Base-by-base conservation (phyloP, 768 basidiomycete species). In the Leccinum rimulosum region DNA sequence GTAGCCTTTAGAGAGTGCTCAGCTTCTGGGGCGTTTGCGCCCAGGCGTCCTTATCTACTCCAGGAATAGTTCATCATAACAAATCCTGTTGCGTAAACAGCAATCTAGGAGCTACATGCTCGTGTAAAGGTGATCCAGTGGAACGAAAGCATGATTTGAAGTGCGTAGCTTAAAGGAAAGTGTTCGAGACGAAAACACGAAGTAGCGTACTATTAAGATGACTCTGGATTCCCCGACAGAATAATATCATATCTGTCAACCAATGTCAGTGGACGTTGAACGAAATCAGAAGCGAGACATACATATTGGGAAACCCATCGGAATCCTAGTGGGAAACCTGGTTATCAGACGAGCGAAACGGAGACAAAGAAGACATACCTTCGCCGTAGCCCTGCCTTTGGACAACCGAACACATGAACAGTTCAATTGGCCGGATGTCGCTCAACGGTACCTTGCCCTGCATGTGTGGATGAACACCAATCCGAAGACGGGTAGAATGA, bases 401-500 rank as follows among this genome's bases (percentile, higher is more conserved):
- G 57, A 99, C 97, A 57, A 99, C 97, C 14, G 97, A 98, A 80
- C 95, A 98, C 97, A 99, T 99, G 86, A 98, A 99, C 66, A 98
- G 84, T 73, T 99, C 97, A 74, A 99, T 98, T 17, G 97, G 97
- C 60, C 97, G 86, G 66, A 98, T 98, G 74, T 98, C 96, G 66
- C 81, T 91, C 70, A 99, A 84, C 60, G 95, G 96, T 40, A 97
- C 92, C 75, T 98, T 98, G 73, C 97, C 97, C 95, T 97, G 65
- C 43, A 27, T 9, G 19, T 30, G 28, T 33, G 52, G 15, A 43
- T 71, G 51, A 68, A 36, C 40, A 48, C 31, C 52, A 47, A 15
- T 19, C 14, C 22, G 31, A 19, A 3, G 25, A 22, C 17, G 3
- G 17, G 61, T 9, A 25, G 6, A 15, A 45, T 43, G 3, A 43